These are phyloP conservation scores for Heliocybe sulcata DNA, from an alignment of 1,284 basidiomycete genomes.

Conservation along the genomic window DNA sequence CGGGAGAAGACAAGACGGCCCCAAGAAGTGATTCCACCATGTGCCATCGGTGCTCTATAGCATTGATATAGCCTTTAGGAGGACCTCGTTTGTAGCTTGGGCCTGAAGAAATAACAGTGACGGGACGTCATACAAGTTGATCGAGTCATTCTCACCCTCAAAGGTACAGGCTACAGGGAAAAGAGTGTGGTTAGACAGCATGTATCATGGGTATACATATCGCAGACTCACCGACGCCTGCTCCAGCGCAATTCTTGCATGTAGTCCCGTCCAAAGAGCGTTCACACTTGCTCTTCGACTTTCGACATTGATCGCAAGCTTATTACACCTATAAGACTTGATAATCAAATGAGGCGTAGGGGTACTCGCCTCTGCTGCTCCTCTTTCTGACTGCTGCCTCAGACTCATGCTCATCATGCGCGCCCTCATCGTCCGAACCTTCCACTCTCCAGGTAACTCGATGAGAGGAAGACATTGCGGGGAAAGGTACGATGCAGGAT, in stretches of 20 bases:
- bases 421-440: not conserved
- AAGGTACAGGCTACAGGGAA: slow-evolving; percentile 48
- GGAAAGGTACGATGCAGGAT: not conserved
- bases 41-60: slow-evolving; percentile 84
- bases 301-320: slow-evolving; percentile 83
- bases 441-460: not conserved
- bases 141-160: not conserved
- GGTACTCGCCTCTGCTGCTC: slow-evolving; percentile 10
- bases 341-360: slow-evolving; percentile 22
- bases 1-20: slow-evolving; percentile 66
- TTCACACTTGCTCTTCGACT: slow-evolving; percentile 84
- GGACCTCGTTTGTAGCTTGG: slow-evolving; percentile 82
- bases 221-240: slow-evolving; percentile 46
- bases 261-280: slow-evolving; percentile 40
- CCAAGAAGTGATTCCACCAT: slow-evolving; percentile 83
- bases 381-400: slow-evolving; percentile 3
- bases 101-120: slow-evolving; percentile 31
- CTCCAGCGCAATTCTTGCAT: slow-evolving; percentile 64
- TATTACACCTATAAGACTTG: not conserved
- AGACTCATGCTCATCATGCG: not conserved
- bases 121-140: not conserved
- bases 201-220: not conserved
- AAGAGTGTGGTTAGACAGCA: not conserved
- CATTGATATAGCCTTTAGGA: slow-evolving; percentile 86
- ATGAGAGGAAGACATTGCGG: not conserved